phyloP scores from a whole-genome alignment of 257 asterid species.

The Nicotiana tomentosiformis region DNA sequence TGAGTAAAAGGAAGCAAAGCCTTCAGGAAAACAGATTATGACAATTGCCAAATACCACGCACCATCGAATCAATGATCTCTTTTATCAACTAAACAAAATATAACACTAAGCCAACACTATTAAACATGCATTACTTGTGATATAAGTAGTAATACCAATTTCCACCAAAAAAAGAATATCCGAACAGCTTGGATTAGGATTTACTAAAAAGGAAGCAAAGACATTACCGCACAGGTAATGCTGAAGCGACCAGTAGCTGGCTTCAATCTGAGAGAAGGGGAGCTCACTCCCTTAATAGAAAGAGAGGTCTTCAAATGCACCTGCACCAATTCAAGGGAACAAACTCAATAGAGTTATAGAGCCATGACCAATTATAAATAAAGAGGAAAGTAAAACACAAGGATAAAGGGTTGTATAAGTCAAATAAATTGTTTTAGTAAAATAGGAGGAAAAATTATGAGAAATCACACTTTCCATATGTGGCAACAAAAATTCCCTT shows the following conservation, averaged over 20 bases:
- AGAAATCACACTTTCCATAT: background rate
- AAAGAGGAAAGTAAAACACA: background rate
- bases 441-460: background rate
- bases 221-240: constrained; percentile 54
- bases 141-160: background rate
- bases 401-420: background rate
- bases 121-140: background rate
- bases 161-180: background rate
- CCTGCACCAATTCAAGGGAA: constrained; percentile 14
- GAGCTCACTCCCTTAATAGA: constrained; percentile 25
- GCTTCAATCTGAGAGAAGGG: constrained; percentile 36
- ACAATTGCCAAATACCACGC: background rate
- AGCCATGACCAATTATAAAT: background rate
- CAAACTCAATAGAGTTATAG: background rate
- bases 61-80: background rate
- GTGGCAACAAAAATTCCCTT: background rate
- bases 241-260: constrained; percentile 43
- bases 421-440: background rate
- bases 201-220: background rate
- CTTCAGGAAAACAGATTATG: too few species aligned
- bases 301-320: constrained; percentile 24
- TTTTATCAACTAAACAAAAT: background rate
- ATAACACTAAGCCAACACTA: background rate
- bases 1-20: too few species aligned
- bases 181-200: background rate